Evolutionary conservation across 1,284 basidiomycete species (phyloP), one percentile per base, ranked within the genome.

Genomic region (Caloboletus inedulis): DNA sequence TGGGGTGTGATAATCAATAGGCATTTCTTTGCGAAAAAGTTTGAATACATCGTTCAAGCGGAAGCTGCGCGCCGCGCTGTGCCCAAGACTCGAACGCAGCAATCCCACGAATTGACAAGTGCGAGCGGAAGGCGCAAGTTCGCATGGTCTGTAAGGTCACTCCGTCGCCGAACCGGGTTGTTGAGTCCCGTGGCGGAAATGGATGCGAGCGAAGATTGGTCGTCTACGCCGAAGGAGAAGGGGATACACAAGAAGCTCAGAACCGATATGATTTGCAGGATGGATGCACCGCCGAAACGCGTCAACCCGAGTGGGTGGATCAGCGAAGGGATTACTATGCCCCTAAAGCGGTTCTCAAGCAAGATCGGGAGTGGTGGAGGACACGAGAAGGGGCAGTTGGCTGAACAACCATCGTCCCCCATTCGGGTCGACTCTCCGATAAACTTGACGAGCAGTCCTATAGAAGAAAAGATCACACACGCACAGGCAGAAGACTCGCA

Each of bases 211-310:
- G 57, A 61, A 5, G 61, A 62, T 21, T 54, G 54, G 35, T 53
- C 56, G 21, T 52, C 41, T 7, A 47, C 55, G n/a, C 42, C 54
- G 1, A 59, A 53, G 49, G 64, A 54, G n/a, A 64, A 60, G 35
- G 62, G 57, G n/a, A 40, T 16, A 0, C 52, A 63, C 3, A 66
- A 63, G 36, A 77, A 71, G 47, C 59, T 94, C n/a, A 74, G 80
- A 37, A 77, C 87, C 31, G 85, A 91, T 56, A 95, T 95, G 93
- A 94, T 96, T 61, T 82, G 85, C 37, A 77, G 92, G 35, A 81
- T 91, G 71, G 86, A 91, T 51, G 83, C 82, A 46, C 84, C 84
- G 1, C 89, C 91, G 2, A 87, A 86, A 56, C 77, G 84, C n/a
- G 79, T 97, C 41, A 86, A 95, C 66, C 90, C 90, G 2, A 94